A percentile compares a stretch with the other conserved stretches of the same genome.
phyloP scores from a whole-genome alignment of 2,329 filamentous ascomycete genomes.

The Hortaea werneckii region DNA sequence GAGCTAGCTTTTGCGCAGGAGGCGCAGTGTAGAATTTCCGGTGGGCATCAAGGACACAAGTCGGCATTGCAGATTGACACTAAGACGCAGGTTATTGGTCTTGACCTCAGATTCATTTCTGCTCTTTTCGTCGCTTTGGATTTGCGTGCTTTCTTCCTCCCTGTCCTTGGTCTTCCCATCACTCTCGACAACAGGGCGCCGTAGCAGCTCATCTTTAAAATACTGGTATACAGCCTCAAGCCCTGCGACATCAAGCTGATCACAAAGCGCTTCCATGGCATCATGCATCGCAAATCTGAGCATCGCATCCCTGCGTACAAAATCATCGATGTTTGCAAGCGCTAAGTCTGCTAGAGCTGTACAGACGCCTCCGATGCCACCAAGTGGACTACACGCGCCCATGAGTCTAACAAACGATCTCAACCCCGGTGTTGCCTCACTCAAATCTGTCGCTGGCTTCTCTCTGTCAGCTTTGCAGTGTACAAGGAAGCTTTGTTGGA shows the following conservation, averaged over 20 bases:
- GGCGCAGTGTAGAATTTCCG: slow-evolving; percentile 40
- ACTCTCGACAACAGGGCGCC: no score
- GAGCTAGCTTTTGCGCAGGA: slow-evolving; percentile 56
- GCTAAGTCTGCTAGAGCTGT: slow-evolving; percentile 16
- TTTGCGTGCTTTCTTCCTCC: no score
- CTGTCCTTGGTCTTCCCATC: no score
- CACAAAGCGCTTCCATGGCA: slow-evolving; percentile 13
- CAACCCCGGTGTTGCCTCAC: slow-evolving; percentile 18
- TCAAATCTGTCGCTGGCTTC: no score
- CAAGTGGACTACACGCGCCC: background rate
- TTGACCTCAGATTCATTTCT: background rate
- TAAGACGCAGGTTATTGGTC: background rate
- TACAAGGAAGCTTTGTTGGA: background rate
- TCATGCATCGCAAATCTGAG: slow-evolving; percentile 13
- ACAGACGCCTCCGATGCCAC: background rate
- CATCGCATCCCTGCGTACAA: slow-evolving; percentile 8
- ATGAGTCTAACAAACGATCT: slow-evolving; percentile 48
- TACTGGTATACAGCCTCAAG: slow-evolving; percentile 2
- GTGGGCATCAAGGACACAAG: slow-evolving; percentile 51
- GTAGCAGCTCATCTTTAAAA: slow-evolving; percentile 2
- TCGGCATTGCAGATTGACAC: slow-evolving; percentile 40
- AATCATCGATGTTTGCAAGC: slow-evolving; percentile 18
- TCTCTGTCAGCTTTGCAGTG: no score
- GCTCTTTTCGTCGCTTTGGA: background rate
- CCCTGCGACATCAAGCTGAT: slow-evolving; percentile 6